phyloP scores from a whole-genome alignment of 2,329 filamentous ascomycete genomes.

The Ascosphaera apis region DNA sequence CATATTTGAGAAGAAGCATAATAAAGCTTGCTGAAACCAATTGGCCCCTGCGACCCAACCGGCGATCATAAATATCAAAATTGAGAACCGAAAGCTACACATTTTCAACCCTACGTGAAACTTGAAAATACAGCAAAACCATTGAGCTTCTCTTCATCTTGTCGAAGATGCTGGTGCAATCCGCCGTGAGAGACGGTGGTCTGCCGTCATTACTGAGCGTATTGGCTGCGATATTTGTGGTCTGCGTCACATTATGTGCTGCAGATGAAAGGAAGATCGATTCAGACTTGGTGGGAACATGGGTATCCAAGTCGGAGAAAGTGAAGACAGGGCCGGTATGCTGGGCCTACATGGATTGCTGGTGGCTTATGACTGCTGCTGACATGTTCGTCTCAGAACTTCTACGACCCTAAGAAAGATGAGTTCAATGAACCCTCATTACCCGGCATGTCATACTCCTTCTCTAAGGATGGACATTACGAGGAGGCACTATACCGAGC shows the following conservation, averaged over 20 bases:
- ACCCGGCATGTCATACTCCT: conserved; percentile 52
- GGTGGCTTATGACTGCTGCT: conserved; percentile 6
- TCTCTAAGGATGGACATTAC: conserved; percentile 42
- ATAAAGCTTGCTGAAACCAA: too few relatives aligned
- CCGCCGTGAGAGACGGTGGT: not conserved
- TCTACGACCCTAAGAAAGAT: conserved; percentile 46
- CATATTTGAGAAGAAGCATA: too few relatives aligned
- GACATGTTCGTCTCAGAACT: conserved; percentile 25
- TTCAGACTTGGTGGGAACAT: conserved; percentile 40
- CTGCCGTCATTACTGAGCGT: conserved; percentile 2
- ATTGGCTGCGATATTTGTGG: conserved; percentile 1
- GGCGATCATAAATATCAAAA: too few relatives aligned
- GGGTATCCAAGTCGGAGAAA: conserved; percentile 46
- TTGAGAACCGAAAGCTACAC: too few relatives aligned
- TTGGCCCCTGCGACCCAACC: too few relatives aligned
- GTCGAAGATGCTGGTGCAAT: not conserved
- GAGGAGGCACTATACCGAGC: conserved; percentile 50
- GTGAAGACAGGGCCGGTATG: conserved; percentile 46
- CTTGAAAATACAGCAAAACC: too few relatives aligned
- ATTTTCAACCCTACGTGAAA: too few relatives aligned
- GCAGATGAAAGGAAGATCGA: conserved; percentile 9
- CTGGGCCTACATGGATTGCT: conserved; percentile 4
- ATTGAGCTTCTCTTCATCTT: too few relatives aligned
- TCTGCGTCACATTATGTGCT: not conserved
- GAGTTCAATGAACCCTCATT: conserved; percentile 40